phyloP scores from a whole-genome alignment of 2,329 filamentous ascomycete species.

The Lithohypha guttulata region DNA sequence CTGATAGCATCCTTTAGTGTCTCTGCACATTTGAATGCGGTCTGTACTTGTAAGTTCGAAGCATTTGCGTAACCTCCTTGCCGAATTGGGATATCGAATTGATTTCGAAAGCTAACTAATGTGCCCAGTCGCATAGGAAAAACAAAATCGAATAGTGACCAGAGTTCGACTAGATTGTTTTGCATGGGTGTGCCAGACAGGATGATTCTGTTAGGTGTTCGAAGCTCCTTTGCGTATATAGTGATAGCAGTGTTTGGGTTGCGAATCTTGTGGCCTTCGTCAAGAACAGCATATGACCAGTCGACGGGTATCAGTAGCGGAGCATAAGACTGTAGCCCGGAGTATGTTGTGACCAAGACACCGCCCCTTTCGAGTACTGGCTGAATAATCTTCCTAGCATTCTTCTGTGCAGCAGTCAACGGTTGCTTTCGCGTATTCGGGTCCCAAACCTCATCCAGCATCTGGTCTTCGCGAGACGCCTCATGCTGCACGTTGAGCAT shows the following conservation, averaged over 20 bases:
- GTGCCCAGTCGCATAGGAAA: constrained; percentile 93
- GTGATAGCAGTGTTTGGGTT: constrained; percentile 94
- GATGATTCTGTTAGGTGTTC: constrained; percentile 82
- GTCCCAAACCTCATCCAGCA: constrained; percentile 48
- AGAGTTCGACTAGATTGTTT: constrained; percentile 88
- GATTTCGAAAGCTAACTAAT: constrained; percentile 75
- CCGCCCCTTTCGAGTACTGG: constrained; percentile 76
- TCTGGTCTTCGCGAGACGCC: constrained; percentile 50
- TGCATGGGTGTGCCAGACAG: constrained; percentile 95
- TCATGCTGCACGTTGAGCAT: constrained; percentile 71
- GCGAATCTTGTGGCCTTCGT: constrained; percentile 96
- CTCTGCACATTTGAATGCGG: constrained; percentile 85
- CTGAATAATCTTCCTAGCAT: constrained; percentile 70
- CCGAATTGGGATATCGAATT: constrained; percentile 90
- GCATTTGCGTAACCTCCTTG: constrained; percentile 92
- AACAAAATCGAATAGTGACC: constrained; percentile 96
- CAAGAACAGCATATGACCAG: constrained; percentile 89
- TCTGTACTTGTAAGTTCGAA: constrained; percentile 86
- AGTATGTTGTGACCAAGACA: constrained; percentile 90
- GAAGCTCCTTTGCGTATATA: constrained; percentile 85
- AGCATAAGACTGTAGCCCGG: constrained; percentile 85
- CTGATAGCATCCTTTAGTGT: constrained; percentile 89
- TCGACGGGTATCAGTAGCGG: constrained; percentile 69
- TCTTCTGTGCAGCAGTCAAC: constrained; percentile 49
- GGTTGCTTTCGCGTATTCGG: constrained; percentile 28